phyloP scores from a whole-genome alignment of 23 red algal genomes.

The Chondrus crispus region DNA sequence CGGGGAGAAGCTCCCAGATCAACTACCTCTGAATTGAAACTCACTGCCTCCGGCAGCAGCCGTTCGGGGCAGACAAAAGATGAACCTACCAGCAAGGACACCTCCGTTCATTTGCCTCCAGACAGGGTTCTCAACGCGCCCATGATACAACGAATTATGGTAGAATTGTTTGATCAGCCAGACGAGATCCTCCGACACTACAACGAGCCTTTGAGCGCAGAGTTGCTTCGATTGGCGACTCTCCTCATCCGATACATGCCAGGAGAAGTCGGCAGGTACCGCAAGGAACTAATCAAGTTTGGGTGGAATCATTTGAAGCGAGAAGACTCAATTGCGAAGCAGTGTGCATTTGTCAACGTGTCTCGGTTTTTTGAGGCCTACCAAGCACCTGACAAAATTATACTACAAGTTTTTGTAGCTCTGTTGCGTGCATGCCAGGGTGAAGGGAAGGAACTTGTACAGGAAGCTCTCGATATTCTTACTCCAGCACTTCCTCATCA shows the following conservation, averaged over 20 bases:
- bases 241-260: constrained; percentile 88
- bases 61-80: not conserved
- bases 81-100: not conserved
- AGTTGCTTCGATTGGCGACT: constrained; percentile 88
- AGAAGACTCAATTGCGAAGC: constrained; percentile 92
- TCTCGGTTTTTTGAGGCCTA: constrained; percentile 95
- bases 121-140: constrained; percentile 29
- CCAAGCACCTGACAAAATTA: constrained; percentile 88
- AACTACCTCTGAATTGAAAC: not conserved
- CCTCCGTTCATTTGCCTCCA: not conserved
- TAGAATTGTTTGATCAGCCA: constrained; percentile 65
- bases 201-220: constrained; percentile 72
- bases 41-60: not conserved
- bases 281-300: constrained; percentile 95
- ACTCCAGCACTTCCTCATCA: constrained; percentile 75
- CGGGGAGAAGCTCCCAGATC: not conserved
- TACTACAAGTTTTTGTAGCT: constrained; percentile 95
- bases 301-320: constrained; percentile 98
- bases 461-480: constrained; percentile 81
- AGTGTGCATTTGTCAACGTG: constrained; percentile 96
- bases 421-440: constrained; percentile 85
- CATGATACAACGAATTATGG: constrained; percentile 68
- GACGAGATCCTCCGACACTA: constrained; percentile 59
- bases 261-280: constrained; percentile 65
- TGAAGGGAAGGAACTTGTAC: constrained; percentile 71